Evolutionary conservation across 2,329 filamentous ascomycete species (phyloP).

Genomic region (Curvularia sp.): DNA sequence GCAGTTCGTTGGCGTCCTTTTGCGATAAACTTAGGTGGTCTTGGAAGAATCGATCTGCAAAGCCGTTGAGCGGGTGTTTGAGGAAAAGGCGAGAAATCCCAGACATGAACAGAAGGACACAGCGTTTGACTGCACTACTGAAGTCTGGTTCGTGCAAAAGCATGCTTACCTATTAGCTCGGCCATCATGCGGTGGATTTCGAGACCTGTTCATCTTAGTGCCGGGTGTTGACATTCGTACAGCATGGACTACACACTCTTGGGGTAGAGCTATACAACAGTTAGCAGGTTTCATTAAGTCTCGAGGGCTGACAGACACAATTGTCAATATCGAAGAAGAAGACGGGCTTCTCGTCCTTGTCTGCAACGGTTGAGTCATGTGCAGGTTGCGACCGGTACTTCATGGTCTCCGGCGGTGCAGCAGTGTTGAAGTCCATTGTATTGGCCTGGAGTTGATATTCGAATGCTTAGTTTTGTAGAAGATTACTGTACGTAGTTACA

Average conservation of each 20-base stretch:
- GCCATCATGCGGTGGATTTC: slow-evolving; percentile 91
- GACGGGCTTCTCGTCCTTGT: slow-evolving; percentile 57
- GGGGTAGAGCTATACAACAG: slow-evolving; percentile 71
- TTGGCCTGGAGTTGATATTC: not conserved
- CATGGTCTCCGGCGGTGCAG: slow-evolving; percentile 16
- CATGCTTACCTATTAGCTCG: slow-evolving; percentile 69
- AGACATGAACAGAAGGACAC: not conserved
- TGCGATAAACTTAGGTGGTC: slow-evolving; percentile 74
- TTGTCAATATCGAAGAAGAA: slow-evolving; percentile 97
- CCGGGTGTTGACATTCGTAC: not conserved
- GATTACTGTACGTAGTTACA: not conserved
- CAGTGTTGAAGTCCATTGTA: slow-evolving; percentile 15
- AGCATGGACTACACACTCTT: slow-evolving; percentile 66
- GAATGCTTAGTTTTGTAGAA: not conserved
- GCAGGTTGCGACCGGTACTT: slow-evolving; percentile 10
- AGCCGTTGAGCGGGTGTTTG: slow-evolving; percentile 7
- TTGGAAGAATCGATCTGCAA: slow-evolving; percentile 65
- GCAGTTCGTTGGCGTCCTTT: slow-evolving; percentile 83
- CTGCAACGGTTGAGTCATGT: slow-evolving; percentile 30
- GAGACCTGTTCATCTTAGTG: slow-evolving; percentile 61
- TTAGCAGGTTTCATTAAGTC: slow-evolving; percentile 16
- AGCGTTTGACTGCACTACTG: not conserved
- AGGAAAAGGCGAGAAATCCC: not conserved
- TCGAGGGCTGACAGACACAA: slow-evolving; percentile 65
- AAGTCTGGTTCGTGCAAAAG: slow-evolving; percentile 10